Evolutionary conservation across 495 filamentous ascomycete genomes (phyloP), one percentile per base, ranked within the genome.

Genomic region (Podospora bellae-mahoneyi): DNA sequence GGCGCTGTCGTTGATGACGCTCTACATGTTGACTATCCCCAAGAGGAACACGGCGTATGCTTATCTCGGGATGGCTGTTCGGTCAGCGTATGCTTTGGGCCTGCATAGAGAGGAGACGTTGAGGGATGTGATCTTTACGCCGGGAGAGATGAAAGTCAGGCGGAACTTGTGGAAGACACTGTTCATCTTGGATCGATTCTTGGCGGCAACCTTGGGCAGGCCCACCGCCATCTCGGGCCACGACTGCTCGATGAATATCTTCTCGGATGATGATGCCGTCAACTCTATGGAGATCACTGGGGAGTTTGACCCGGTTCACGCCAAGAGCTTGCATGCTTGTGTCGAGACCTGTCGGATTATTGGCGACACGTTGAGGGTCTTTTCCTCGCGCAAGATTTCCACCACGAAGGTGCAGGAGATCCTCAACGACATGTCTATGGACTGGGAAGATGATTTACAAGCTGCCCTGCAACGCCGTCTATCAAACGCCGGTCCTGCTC

Each of bases 311-410:
- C 62, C 60, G 20, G 56, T 77, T 7, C 78, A 79, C 64, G 70
- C 74, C 10, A 71, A 62, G 32, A 82, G 80, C 27, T 75, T 89
- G 2, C 83, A 88, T 70, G 81, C 85, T 5, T 80, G 83, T 9
- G 83, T 88, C 9, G 81, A 82, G 44, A 85, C 82, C 63, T 89
- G 85, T 69, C 85, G 84, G 55, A 82, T 89, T 48, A 89, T 93
- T 62, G 89, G 90, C 44, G 79, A 81, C 5, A 89, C 90, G 26
- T 81, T 93, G 19, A 87, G 85, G 57, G 86, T 92, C 23, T 93
- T 91, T 70, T 87, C 89, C 67, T 84, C 86, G 60, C 83, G 88
- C 66, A 91, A 88, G 67, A 86, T 92, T 56, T 91, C 88, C 7
- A 89, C 88, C 34, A 78, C 82, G 23, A 80, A 88, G 23, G 89